Evolutionary conservation across 2,329 filamentous ascomycete species (phyloP).

Genomic region (Fusarium brevicatenulatum): DNA sequence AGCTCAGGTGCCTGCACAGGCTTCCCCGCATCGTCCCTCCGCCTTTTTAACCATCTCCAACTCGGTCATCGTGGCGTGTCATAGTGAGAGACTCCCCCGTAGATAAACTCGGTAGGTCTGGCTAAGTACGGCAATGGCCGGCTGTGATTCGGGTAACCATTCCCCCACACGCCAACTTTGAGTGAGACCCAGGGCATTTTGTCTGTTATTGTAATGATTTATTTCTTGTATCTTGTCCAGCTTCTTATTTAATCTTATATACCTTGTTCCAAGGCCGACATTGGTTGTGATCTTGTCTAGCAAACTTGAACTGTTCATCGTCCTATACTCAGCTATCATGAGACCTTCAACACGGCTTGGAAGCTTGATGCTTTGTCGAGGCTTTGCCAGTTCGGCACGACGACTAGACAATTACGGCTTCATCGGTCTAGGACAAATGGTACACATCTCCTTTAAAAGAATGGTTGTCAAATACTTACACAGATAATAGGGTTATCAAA

Average conservation of each 20-base stretch:
- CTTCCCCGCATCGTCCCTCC: constrained; percentile 34
- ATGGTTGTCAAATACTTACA: not conserved
- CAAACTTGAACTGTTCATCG: not conserved
- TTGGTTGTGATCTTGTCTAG: not conserved
- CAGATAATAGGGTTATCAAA: constrained; percentile 64
- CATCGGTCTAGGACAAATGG: constrained; percentile 70
- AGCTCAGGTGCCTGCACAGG: constrained; percentile 4
- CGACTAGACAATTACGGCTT: constrained; percentile 67
- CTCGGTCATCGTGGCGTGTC: not conserved
- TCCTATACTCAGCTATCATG: constrained; percentile 11
- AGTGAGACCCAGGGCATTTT: constrained; percentile 1
- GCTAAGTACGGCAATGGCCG: constrained; percentile 52
- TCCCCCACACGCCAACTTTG: constrained; percentile 22
- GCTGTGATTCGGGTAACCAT: constrained; percentile 46
- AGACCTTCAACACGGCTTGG: constrained; percentile 40
- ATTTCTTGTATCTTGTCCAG: not conserved
- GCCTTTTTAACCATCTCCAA: constrained; percentile 6
- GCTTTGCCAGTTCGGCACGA: constrained; percentile 61
- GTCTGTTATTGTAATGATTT: not conserved
- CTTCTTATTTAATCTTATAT: not conserved
- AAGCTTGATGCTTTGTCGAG: constrained; percentile 53
- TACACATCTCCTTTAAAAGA: constrained; percentile 44
- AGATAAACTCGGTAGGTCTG: constrained; percentile 32
- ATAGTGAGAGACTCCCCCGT: not conserved
- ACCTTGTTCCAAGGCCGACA: not conserved